Evolutionary conservation across 2,329 filamentous ascomycete genomes (phyloP).

Genomic region (Plectosphaerella plurivora): DNA sequence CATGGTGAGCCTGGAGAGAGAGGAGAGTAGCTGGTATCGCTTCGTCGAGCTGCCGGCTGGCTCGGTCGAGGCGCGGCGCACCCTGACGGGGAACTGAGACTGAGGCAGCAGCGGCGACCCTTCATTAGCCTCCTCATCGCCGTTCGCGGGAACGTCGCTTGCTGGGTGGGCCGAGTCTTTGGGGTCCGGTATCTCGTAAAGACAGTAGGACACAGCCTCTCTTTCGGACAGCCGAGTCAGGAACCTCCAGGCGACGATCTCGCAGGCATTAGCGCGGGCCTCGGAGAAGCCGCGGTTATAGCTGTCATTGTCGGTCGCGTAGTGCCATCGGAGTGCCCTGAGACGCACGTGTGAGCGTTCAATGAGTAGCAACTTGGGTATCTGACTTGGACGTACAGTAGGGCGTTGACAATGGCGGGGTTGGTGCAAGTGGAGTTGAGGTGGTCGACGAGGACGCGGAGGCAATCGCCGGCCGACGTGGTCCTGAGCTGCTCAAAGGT

Average conservation of each 20-base stretch:
- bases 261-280: slow-evolving; percentile 68
- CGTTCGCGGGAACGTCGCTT: slow-evolving; percentile 12
- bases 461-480: slow-evolving; percentile 55
- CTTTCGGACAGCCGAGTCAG: slow-evolving; percentile 65
- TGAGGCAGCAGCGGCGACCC: slow-evolving; percentile 39
- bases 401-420: slow-evolving; percentile 65
- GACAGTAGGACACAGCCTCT: slow-evolving; percentile 69
- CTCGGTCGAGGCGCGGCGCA: slow-evolving; percentile 13
- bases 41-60: slow-evolving; percentile 35
- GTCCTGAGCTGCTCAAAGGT: slow-evolving; percentile 72
- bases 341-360: slow-evolving; percentile 33
- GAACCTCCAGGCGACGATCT: slow-evolving; percentile 78
- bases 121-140: slow-evolving; percentile 43
- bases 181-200: slow-evolving; percentile 63
- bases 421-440: slow-evolving; percentile 61
- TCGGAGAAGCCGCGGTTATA: slow-evolving; percentile 55
- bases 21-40: slow-evolving; percentile 45
- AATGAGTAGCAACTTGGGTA: slow-evolving; percentile 73
- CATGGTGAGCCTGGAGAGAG: slow-evolving; percentile 52
- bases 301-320: slow-evolving; percentile 57
- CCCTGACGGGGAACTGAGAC: slow-evolving; percentile 17
- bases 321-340: slow-evolving; percentile 74
- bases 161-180: slow-evolving; percentile 10
- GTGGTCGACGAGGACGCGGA: slow-evolving; percentile 58
- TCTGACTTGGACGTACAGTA: slow-evolving; percentile 61